Evolutionary conservation across 345 rosid genomes (phyloP), one percentile per base, ranked within the genome.

Genomic region (Carallia brachiata): DNA sequence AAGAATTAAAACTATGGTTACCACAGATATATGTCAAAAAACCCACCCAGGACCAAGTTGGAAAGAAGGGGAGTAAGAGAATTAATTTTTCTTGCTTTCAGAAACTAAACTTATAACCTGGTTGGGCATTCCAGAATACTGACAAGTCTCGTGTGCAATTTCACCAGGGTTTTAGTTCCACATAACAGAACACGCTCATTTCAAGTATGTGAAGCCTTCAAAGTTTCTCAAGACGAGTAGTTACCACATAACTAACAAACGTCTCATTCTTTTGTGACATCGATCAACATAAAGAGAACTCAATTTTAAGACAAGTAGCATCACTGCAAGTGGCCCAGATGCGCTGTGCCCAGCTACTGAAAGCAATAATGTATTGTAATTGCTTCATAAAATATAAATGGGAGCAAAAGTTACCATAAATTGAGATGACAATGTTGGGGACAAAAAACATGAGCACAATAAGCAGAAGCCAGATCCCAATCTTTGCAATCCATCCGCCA

Each of bases 401-500:
- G 59, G 63, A 47, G 70, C 27, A 32, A 73, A 44, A 81, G 83
- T 79, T 58, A 92, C 99, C 99, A 68, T 92, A 95, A 65, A 95
- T 30, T 18, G 89, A 72, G 81, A 94, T 63, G 62, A 91, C 76
- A 30, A 79, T 82, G 73, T 89, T 84, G 6, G 97, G 98, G 65
- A 95, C 74, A 78, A 95, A 92, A 81, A 95, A 92, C 98, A 92
- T 90, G 65, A 95, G 97, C 73, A 85, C 75, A 9, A 90, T 78
- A 63, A 95, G 90, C 84, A 95, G 75, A 76, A 84, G 61, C 99
- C 99, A 95, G 61, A 84, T 77, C 6, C 87, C 81, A 87, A 92
- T 92, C 90, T 95, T 95, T n/a, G 86, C 80, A 65, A 78, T 63
- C 99, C 99, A 95, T 69, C 99, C 93, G 12, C 97, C 97, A 55